Percentiles rank a stretch among this genome's conserved stretches.
phyloP scores from a whole-genome alignment of 176 grass and related monocot species.

The Elymus sibiricus region DNA sequence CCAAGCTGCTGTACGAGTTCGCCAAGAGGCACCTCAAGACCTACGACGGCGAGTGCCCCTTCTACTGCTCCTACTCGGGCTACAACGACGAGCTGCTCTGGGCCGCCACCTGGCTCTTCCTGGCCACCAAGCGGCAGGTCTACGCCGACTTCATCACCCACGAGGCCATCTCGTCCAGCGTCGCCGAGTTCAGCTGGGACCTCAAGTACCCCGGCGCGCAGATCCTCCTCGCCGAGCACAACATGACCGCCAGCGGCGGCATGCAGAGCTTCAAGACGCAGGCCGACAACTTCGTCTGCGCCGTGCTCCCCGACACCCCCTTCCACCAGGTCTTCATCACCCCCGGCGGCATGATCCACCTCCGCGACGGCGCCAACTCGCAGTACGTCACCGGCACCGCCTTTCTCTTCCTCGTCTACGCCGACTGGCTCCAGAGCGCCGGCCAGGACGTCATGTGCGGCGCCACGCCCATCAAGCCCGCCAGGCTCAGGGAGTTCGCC shows the following conservation, averaged over 20 bases:
- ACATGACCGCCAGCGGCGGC: slow-evolving; percentile 51
- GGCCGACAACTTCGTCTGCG: slow-evolving; percentile 85
- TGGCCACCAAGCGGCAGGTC: slow-evolving; percentile 55
- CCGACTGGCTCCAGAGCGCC: slow-evolving; percentile 58
- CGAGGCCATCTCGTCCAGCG: slow-evolving; percentile 75
- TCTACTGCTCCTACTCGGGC: slow-evolving; percentile 98
- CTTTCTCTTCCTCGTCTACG: slow-evolving; percentile 72
- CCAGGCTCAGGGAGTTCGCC: slow-evolving; percentile 66
- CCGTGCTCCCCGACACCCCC: slow-evolving; percentile 72
- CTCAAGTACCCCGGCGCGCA: slow-evolving; percentile 87
- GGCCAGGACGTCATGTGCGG: slow-evolving; percentile 67
- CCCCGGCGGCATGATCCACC: slow-evolving; percentile 87
- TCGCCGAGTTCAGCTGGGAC: slow-evolving; percentile 98
- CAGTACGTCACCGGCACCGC: slow-evolving; percentile 83
- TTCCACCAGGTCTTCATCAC: slow-evolving; percentile 80
- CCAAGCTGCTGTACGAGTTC: slow-evolving; percentile 79
- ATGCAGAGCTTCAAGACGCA: slow-evolving; percentile 71
- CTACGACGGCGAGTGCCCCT: slow-evolving; percentile 97
- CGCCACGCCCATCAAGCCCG: slow-evolving; percentile 26
- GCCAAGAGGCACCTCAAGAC: slow-evolving; percentile 65
- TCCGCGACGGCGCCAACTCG: slow-evolving; percentile 90
- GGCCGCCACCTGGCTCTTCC: slow-evolving; percentile 82
- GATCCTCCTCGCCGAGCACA: slow-evolving; percentile 66
- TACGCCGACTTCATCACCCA: slow-evolving; percentile 71
- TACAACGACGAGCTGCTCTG: slow-evolving; percentile 95